Percentiles rank a stretch among this genome's conserved stretches.
Conservation (phyloP, 768 basidiomycete genomes). For the Dacryopinax spathularia region DNA sequence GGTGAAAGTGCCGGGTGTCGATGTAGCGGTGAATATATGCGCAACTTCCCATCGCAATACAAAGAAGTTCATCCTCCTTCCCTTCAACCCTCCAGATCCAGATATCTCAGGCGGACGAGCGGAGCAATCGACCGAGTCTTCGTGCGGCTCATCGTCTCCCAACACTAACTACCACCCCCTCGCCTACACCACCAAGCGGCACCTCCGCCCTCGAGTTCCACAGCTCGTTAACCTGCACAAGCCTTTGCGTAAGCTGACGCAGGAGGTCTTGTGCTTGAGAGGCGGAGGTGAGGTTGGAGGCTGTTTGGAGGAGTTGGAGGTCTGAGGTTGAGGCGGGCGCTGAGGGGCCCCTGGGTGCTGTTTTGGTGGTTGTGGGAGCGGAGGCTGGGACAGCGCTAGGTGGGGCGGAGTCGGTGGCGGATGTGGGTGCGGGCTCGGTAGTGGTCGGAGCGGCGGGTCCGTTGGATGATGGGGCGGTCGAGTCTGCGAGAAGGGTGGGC, state of each 20-base stretch:
- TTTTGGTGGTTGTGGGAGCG: background rate
- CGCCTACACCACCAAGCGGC: background rate
- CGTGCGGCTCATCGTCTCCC: background rate
- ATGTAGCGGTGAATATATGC: background rate
- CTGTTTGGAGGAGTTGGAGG: background rate
- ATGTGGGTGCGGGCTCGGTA: background rate
- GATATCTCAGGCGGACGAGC: background rate
- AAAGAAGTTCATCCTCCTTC: background rate
- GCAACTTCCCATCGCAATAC: background rate
- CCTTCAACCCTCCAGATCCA: background rate
- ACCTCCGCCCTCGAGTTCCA: background rate
- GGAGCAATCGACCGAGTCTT: background rate
- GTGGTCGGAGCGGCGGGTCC: too few relatives aligned
- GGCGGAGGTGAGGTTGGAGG: background rate
- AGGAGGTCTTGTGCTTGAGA: background rate
- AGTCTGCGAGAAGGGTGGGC: too few relatives aligned
- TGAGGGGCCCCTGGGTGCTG: background rate
- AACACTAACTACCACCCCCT: background rate
- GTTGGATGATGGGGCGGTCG: too few relatives aligned
- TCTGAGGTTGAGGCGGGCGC: background rate
- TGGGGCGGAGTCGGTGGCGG: background rate
- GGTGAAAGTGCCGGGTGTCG: too few relatives aligned
- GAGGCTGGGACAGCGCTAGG: background rate
- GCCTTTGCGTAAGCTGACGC: background rate
- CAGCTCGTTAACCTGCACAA: slow-evolving; percentile 2